Base-by-base conservation (phyloP, 2,329 filamentous ascomycete genomes). In the Zymoseptoria pseudotritici region DNA sequence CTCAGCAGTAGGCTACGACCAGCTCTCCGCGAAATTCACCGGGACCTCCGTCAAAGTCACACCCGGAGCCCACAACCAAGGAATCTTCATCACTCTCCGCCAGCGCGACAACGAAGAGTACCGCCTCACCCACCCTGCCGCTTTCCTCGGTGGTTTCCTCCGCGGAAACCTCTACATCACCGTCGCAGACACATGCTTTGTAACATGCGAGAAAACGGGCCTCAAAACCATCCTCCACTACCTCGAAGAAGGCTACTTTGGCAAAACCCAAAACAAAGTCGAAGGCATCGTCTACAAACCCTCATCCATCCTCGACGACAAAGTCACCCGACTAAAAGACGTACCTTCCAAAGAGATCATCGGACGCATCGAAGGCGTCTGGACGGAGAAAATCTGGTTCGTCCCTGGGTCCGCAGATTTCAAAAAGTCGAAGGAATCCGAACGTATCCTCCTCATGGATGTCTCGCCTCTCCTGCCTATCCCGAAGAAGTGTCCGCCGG, bases 21-120 rank as follows among this genome's bases (percentile, higher is more conserved):
- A 99, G 78, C 87, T 99, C 69, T 93, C 89, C 67, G 94, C 94
- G 71, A 97, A 97, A 75, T 99, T 99, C 77, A 97, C 94, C 0
- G 94, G 94, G 59, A 97, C 94, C 19, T 93, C 90, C 68, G 83
- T 99, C 74, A 91, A 91, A 72, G 93, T 99, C 46, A 86, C 88
- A 21, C 91, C 94, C 0, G 94, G 94, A 64, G 87, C 92, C 72
- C 91, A 96, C 78, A 99, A 99, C 74, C 81, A 95, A 66, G 94
- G 94, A 65, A 97, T 99, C 69, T 99, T 97, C 77, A 87, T 99
- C 73, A 92, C 85, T 9, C 78, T 97, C 24, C 85, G 91, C 69
- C 87, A 86, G 64, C 83, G 89, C 57, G 85, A 88, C 67, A 84
- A 93, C 71, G 94, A 99, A 77, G 89, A 92, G 63, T 99, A 99